phyloP scores from a whole-genome alignment of 148 eudicot genomes.

The Rhododendron molle region DNA sequence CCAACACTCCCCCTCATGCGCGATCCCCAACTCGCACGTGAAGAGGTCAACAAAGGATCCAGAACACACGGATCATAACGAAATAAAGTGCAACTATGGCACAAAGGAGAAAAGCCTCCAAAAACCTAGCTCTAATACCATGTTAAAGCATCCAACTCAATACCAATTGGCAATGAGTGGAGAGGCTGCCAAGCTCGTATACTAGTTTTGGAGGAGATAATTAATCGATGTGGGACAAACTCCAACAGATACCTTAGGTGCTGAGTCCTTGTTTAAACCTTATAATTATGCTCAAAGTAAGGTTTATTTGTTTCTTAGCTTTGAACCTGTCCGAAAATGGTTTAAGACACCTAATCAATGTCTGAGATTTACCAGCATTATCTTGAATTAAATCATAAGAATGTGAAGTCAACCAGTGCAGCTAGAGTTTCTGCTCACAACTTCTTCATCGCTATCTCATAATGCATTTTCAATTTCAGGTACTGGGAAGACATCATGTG shows the following conservation, averaged over 20 bases:
- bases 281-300: not conserved
- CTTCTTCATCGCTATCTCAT: not conserved
- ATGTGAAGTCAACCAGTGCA: not conserved
- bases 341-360: not conserved
- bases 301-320: not conserved
- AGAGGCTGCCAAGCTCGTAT: too few species aligned
- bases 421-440: not conserved
- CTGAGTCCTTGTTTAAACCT: not conserved
- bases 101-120: too few species aligned
- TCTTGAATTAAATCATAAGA: not conserved
- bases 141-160: too few species aligned
- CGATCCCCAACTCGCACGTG: too few species aligned
- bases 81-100: too few species aligned
- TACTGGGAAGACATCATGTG: constrained; percentile 99
- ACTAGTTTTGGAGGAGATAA: too few species aligned
- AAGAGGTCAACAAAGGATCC: too few species aligned
- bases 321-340: not conserved
- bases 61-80: too few species aligned
- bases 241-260: not conserved
- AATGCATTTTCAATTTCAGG: constrained; percentile 49
- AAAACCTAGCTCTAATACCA: too few species aligned
- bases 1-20: too few species aligned
- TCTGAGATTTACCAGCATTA: not conserved
- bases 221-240: too few species aligned
- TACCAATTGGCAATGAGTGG: too few species aligned